These are phyloP conservation scores for Quercus glauca DNA, from an alignment of 306 rosid genomes.

Conservation along the genomic window DNA sequence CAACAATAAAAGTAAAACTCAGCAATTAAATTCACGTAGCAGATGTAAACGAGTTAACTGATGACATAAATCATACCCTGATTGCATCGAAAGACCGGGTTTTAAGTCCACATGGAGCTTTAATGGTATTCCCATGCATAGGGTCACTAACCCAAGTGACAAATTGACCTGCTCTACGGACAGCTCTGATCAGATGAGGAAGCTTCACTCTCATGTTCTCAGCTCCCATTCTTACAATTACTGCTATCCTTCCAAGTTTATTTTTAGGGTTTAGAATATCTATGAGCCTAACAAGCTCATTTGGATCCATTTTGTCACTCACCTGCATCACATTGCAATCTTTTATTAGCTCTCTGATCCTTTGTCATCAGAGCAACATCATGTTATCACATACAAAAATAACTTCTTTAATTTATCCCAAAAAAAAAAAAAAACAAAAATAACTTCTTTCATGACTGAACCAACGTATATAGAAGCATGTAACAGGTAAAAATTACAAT, in stretches of 20 bases:
- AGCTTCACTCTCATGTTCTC: conserved; percentile 44
- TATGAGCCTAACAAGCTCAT: conserved; percentile 36
- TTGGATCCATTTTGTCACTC: conserved; percentile 47
- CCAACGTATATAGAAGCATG: not conserved
- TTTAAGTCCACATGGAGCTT: conserved; percentile 46
- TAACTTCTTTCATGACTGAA: not conserved
- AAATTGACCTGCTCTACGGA: conserved; percentile 35
- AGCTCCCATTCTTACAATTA: conserved; percentile 46
- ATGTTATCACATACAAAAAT: not conserved
- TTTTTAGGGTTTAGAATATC: conserved; percentile 39
- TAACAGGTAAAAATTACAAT: not conserved
- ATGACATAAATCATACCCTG: conserved; percentile 27
- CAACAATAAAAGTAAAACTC: not conserved
- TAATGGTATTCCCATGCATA: conserved; percentile 44
- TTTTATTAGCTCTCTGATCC: not conserved
- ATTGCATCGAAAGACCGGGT: conserved; percentile 41
- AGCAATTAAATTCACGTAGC: not conserved
- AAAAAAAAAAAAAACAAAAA: not conserved
- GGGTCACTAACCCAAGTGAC: conserved; percentile 50
- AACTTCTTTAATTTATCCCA: not conserved
- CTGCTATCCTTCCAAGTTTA: conserved; percentile 35
- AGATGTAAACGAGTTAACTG: not conserved
- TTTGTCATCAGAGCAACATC: not conserved
- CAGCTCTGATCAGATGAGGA: conserved; percentile 42
- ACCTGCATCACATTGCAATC: conserved; percentile 29